phyloP scores from a whole-genome alignment of 1,139 yeast species.

The Casaregolazyma suthepensis region DNA sequence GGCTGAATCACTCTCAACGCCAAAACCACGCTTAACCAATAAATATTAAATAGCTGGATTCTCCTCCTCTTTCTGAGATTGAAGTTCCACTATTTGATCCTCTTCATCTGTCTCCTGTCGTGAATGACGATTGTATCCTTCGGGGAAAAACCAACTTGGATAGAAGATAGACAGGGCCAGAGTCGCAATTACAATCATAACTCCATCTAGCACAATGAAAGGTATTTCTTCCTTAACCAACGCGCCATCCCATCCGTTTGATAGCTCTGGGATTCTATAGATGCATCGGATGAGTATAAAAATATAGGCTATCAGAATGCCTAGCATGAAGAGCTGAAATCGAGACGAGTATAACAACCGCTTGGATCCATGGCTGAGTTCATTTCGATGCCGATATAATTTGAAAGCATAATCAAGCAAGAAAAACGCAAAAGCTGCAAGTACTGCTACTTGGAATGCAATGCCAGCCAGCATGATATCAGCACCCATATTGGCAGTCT shows the following conservation, averaged over 20 bases:
- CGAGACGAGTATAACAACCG: slow-evolving; percentile 19
- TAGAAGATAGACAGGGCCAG: slow-evolving; percentile 48
- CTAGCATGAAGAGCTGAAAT: slow-evolving; percentile 35
- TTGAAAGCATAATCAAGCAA: slow-evolving; percentile 46
- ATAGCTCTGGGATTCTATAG: slow-evolving; percentile 73
- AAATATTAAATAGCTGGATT: background rate
- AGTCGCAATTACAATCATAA: slow-evolving; percentile 52
- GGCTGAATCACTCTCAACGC: background rate
- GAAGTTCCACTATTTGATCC: background rate
- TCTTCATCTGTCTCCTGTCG: background rate
- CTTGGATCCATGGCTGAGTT: slow-evolving; percentile 17
- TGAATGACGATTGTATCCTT: background rate
- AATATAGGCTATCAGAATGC: slow-evolving; percentile 41
- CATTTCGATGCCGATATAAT: slow-evolving; percentile 9
- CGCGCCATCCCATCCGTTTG: slow-evolving; percentile 71
- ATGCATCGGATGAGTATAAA: slow-evolving; percentile 63
- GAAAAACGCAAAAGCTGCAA: slow-evolving; percentile 58
- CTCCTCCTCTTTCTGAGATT: background rate
- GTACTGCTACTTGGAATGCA: slow-evolving; percentile 68
- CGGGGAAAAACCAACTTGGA: slow-evolving; percentile 35
- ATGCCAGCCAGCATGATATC: slow-evolving; percentile 80
- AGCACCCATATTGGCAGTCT: slow-evolving; percentile 45
- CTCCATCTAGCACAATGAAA: slow-evolving; percentile 70
- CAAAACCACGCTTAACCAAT: background rate
- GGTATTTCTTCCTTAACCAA: slow-evolving; percentile 66